These are phyloP conservation scores for Coemansia asiatica DNA, from an alignment of 192 early-diverging fungal genomes.

Conservation along the genomic window DNA sequence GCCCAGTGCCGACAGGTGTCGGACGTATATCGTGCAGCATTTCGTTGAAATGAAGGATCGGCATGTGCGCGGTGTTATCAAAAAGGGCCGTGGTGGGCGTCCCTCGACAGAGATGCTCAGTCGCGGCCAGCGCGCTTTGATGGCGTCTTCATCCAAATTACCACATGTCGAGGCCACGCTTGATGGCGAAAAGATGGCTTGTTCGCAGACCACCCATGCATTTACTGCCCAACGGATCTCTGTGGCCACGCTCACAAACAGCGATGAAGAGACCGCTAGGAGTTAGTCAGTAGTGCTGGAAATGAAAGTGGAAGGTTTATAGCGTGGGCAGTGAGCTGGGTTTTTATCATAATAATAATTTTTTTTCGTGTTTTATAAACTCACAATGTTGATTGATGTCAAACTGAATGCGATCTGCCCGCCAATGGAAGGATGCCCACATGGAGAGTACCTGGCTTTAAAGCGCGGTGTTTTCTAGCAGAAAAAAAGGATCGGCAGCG, in stretches of 20 bases:
- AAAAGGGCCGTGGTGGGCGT: conserved; percentile 45
- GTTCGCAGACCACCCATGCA: not conserved
- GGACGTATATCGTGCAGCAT: conserved; percentile 68
- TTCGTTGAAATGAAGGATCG: conserved; percentile 66
- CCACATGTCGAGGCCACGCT: not conserved
- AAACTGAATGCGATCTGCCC: not conserved
- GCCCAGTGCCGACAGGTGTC: conserved; percentile 69
- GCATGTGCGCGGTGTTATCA: conserved; percentile 58
- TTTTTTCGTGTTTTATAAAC: too few relatives aligned
- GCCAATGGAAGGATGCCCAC: conserved; percentile 16
- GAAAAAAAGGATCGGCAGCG: not conserved
- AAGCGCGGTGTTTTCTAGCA: too few relatives aligned
- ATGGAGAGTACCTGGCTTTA: too few relatives aligned
- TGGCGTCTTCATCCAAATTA: conserved; percentile 17
- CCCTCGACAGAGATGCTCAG: conserved; percentile 39
- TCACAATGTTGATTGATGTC: too few relatives aligned
- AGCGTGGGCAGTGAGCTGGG: too few relatives aligned
- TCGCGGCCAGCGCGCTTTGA: conserved; percentile 43
- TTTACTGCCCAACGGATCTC: conserved; percentile 17
- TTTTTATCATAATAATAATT: too few relatives aligned
- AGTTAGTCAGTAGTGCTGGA: not conserved
- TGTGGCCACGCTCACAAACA: conserved; percentile 18
- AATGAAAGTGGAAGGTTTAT: too few relatives aligned
- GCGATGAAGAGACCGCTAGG: not conserved
- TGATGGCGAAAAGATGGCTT: not conserved